These are phyloP conservation scores for Lodderomyces margitis DNA, from an alignment of 1,139 yeast genomes.

Conservation along the genomic window DNA sequence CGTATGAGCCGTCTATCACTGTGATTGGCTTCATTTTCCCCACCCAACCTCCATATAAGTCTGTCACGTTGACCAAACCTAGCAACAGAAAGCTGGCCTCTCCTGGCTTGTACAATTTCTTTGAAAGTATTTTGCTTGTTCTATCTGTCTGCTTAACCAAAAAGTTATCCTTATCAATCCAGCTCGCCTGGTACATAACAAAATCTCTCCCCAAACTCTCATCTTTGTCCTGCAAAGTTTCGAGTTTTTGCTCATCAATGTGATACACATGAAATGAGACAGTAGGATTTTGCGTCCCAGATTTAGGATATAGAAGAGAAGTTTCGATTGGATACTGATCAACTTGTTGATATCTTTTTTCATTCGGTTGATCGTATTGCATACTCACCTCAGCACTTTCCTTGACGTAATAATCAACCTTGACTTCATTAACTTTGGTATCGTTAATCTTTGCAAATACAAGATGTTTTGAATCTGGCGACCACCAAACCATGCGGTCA, in stretches of 20 bases:
- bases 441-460: slow-evolving; percentile 72
- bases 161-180: slow-evolving; percentile 60
- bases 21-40: slow-evolving; percentile 41
- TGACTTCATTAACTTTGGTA: slow-evolving; percentile 61
- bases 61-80: slow-evolving; percentile 32
- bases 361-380: slow-evolving; percentile 21
- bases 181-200: slow-evolving; percentile 66
- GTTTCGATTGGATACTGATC: slow-evolving; percentile 56
- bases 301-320: slow-evolving; percentile 78
- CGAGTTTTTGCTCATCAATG: slow-evolving; percentile 21
- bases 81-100: slow-evolving; percentile 14
- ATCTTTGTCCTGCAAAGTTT: slow-evolving; percentile 23
- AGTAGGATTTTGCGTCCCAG: slow-evolving; percentile 74
- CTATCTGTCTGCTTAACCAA: slow-evolving; percentile 72
- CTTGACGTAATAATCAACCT: slow-evolving; percentile 61
- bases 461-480: slow-evolving; percentile 64
- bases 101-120: slow-evolving; percentile 44
- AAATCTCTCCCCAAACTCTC: slow-evolving; percentile 46
- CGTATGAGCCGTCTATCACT: slow-evolving; percentile 49
- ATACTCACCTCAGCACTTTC: slow-evolving; percentile 30
- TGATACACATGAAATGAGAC: slow-evolving; percentile 48
- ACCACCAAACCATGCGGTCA: slow-evolving; percentile 84
- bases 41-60: slow-evolving; percentile 57
- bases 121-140: slow-evolving; percentile 58
- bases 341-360: slow-evolving; percentile 18